Conservation (phyloP, 176 grass and related monocot species). For the Chrysopogon serrulatus region DNA sequence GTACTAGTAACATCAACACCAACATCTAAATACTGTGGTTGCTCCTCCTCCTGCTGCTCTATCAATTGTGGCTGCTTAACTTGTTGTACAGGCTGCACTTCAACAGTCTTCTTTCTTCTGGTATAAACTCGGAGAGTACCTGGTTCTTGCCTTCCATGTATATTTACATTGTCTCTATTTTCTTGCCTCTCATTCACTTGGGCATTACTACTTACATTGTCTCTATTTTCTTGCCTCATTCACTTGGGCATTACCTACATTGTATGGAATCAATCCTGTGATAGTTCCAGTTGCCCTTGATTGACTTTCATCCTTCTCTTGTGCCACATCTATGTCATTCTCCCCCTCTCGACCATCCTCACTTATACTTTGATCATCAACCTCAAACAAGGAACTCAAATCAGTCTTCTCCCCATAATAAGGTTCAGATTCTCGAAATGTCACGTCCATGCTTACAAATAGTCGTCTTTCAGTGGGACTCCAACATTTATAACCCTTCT, state of each 20-base stretch:
- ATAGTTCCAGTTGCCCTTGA: not conserved
- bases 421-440: too few relatives aligned
- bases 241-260: not conserved
- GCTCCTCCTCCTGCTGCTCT: not conserved
- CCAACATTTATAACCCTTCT: too few relatives aligned
- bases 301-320: not conserved
- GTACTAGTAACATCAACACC: not conserved
- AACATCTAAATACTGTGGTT: not conserved
- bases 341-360: not conserved
- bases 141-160: not conserved
- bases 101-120: not conserved
- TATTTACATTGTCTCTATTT: not conserved
- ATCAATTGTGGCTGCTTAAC: not conserved
- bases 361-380: not conserved
- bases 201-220: not conserved
- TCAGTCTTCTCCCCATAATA: too few relatives aligned
- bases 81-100: not conserved
- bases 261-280: not conserved
- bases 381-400: not conserved
- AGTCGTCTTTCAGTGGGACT: too few relatives aligned
- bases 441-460: too few relatives aligned
- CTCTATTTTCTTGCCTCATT: not conserved
- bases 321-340: not conserved
- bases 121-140: not conserved
- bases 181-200: not conserved